A percentile compares a stretch with the other conserved stretches of the same genome.
phyloP scores from a whole-genome alignment of 768 basidiomycete species.

The Myochromella boudieri region DNA sequence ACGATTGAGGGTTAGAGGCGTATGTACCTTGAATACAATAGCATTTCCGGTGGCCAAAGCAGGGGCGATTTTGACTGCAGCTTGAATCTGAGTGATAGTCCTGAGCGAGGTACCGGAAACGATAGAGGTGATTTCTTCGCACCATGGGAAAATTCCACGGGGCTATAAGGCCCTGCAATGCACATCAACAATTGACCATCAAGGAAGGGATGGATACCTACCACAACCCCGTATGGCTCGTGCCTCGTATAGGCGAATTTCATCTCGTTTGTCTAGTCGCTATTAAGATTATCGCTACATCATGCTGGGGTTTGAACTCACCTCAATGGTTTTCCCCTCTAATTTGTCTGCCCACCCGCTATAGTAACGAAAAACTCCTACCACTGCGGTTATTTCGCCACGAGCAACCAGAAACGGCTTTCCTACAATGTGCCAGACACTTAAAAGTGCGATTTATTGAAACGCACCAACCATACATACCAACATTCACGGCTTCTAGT shows the following conservation, averaged over 20 bases:
- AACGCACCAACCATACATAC: conserved; percentile 12
- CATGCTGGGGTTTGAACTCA: no score
- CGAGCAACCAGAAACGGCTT: conserved; percentile 46
- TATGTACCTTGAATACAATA: conserved; percentile 49
- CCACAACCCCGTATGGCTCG: no score
- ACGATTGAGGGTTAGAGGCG: not conserved
- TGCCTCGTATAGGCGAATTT: no score
- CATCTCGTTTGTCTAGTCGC: no score
- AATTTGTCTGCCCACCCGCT: conserved; percentile 92
- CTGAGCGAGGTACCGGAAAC: not conserved
- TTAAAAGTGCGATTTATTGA: not conserved
- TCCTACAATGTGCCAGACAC: conserved; percentile 36
- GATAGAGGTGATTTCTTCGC: not conserved
- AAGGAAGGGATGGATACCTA: no score
- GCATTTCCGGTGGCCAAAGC: conserved; percentile 48
- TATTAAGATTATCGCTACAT: no score
- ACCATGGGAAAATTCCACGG: not conserved
- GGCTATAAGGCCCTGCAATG: not conserved
- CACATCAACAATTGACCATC: no score
- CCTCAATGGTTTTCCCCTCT: conserved; percentile 72
- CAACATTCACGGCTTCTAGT: conserved; percentile 23
- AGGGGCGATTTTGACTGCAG: conserved; percentile 26
- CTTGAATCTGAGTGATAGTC: conserved; percentile 14
- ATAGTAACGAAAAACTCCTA: conserved; percentile 69
- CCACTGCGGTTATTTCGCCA: conserved; percentile 46